These are phyloP conservation scores for Neurospora intermedia DNA, from an alignment of 495 filamentous ascomycete species.

Conservation along the genomic window DNA sequence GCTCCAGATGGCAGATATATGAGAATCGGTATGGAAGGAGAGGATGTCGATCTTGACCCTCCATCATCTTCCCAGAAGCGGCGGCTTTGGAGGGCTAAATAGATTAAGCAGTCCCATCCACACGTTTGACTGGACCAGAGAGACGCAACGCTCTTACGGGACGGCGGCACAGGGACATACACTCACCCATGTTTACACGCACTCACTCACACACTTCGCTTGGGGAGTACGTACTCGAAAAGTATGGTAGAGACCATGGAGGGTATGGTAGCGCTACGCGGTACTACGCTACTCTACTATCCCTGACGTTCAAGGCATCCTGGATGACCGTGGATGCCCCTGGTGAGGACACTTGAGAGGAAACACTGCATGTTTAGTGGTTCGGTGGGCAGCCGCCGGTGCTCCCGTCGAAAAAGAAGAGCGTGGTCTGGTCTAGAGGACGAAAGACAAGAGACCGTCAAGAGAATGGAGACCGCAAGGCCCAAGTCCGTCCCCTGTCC, in stretches of 20 bases:
- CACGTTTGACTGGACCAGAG: neutral
- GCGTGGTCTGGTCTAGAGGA: neutral
- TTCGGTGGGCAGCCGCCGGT: constrained; percentile 11
- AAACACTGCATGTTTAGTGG: constrained; percentile 4
- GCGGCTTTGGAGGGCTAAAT: neutral
- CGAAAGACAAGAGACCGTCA: neutral
- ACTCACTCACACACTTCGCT: constrained; percentile 1
- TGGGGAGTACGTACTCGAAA: neutral
- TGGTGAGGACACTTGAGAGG: neutral
- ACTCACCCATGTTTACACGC: neutral
- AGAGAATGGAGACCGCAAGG: neutral
- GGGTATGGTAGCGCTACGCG: neutral
- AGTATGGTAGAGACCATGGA: constrained; percentile 4
- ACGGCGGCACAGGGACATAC: neutral
- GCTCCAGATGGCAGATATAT: constrained; percentile 6
- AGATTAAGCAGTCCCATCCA: neutral
- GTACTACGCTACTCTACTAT: neutral
- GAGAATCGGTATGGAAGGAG: neutral
- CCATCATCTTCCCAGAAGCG: neutral
- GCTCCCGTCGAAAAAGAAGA: neutral
- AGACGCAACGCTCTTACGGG: neutral
- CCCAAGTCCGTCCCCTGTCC: neutral
- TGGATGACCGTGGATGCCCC: neutral
- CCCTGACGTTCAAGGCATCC: neutral
- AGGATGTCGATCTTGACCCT: neutral